Evolutionary conservation across 495 filamentous ascomycete species (phyloP).

Genomic region (Penicillium subrubescens): DNA sequence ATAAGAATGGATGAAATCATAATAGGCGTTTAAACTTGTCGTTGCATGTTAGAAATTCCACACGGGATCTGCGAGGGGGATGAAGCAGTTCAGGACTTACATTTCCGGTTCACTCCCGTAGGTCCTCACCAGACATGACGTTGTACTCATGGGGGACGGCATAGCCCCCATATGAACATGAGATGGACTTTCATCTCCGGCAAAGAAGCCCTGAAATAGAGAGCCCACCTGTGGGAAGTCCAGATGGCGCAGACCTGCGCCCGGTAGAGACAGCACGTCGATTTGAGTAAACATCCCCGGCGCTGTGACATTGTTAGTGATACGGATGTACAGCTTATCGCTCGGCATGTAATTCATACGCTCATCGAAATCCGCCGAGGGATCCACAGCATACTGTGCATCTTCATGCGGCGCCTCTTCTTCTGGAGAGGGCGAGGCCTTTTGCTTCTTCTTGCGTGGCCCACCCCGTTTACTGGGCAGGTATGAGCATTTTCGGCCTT

Average conservation of each 20-base stretch:
- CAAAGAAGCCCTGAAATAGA: constrained; percentile 42
- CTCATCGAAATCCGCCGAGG: constrained; percentile 37
- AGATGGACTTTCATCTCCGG: constrained; percentile 25
- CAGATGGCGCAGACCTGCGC: constrained; percentile 44
- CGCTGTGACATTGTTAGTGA: constrained; percentile 25
- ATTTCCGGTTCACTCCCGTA: constrained; percentile 48
- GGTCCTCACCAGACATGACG: constrained; percentile 38
- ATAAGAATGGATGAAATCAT: constrained; percentile 60
- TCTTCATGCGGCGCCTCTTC: constrained; percentile 26
- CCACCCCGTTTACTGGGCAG: constrained; percentile 60
- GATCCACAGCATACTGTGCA: constrained; percentile 20
- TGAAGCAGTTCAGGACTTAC: constrained; percentile 24
- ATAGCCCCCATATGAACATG: constrained; percentile 38
- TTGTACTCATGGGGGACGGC: constrained; percentile 32
- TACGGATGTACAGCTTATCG: neutral
- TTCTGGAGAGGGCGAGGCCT: constrained; percentile 29
- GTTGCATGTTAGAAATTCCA: constrained; percentile 22
- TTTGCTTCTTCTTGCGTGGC: constrained; percentile 51
- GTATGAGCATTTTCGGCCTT: constrained; percentile 56
- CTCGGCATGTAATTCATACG: constrained; percentile 26
- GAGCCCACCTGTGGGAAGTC: constrained; percentile 43
- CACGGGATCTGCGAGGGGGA: neutral
- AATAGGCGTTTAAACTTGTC: constrained; percentile 59
- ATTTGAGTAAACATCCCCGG: constrained; percentile 47
- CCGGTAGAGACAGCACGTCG: constrained; percentile 46